Evolutionary conservation across 208 protist species (phyloP).

Genomic region (Wallacemonas collosoma): DNA sequence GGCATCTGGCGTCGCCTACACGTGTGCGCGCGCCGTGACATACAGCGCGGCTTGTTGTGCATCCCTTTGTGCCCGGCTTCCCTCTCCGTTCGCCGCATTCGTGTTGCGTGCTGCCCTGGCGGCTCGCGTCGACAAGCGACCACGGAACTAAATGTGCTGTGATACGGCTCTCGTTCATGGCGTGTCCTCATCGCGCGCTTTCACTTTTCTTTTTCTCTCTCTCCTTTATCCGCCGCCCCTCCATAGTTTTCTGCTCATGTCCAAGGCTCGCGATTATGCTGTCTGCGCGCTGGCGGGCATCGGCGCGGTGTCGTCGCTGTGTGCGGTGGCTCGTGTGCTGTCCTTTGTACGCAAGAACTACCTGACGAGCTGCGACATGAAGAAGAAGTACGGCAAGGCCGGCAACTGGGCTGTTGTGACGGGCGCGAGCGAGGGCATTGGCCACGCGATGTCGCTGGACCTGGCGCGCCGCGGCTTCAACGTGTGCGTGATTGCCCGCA

Average conservation of each 20-base stretch:
- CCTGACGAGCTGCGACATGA: constrained; percentile 59
- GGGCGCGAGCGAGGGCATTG: constrained; percentile 95
- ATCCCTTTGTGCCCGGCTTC: no score
- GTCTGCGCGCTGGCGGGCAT: constrained; percentile 1
- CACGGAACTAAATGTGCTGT: no score
- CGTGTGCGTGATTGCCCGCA: constrained; percentile 90
- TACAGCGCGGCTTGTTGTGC: no score
- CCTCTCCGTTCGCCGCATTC: no score
- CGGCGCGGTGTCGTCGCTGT: constrained; percentile 7
- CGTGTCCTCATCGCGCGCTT: no score
- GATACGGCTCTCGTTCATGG: no score
- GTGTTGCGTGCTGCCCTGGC: no score
- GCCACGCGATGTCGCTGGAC: constrained; percentile 87
- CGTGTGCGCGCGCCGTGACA: no score
- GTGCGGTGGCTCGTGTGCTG: constrained; percentile 34
- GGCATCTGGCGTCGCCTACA: no score
- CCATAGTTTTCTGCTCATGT: constrained; percentile 18
- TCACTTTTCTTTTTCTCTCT: background rate
- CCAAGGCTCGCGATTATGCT: constrained; percentile 7
- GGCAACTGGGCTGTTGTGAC: constrained; percentile 93
- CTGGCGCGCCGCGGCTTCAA: constrained; percentile 92
- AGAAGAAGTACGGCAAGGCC: constrained; percentile 66
- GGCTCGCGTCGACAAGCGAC: no score
- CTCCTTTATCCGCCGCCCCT: background rate
- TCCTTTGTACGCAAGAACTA: constrained; percentile 57